Evolutionary conservation across 345 rosid species (phyloP).

Genomic region (Murraya koenigii): DNA sequence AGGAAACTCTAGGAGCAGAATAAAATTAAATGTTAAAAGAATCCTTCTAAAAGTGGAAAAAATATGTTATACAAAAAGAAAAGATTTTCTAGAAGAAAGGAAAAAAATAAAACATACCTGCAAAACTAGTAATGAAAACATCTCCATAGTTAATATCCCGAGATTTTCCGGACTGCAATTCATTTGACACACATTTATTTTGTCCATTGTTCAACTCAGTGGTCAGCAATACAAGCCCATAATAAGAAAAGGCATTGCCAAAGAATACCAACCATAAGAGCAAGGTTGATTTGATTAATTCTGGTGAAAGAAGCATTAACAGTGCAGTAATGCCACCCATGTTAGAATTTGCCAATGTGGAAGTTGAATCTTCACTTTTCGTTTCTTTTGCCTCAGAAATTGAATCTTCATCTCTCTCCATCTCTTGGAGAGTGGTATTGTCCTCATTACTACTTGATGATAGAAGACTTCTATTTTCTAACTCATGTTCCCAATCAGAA

Average conservation of each 20-base stretch:
- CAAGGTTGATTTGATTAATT: slow-evolving; percentile 58
- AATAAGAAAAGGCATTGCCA: slow-evolving; percentile 88
- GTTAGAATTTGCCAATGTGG: slow-evolving; percentile 37
- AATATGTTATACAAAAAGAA: not conserved
- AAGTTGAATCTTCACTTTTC: slow-evolving; percentile 21
- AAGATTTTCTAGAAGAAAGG: not conserved
- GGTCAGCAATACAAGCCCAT: slow-evolving; percentile 87
- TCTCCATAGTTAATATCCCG: slow-evolving; percentile 56
- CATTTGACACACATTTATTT: slow-evolving; percentile 35
- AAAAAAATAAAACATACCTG: slow-evolving; percentile 43
- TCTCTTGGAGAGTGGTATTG: not conserved
- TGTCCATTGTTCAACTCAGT: slow-evolving; percentile 67
- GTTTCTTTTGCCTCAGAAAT: not conserved
- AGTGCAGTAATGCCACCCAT: slow-evolving; percentile 39
- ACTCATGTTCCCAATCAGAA: slow-evolving; percentile 53
- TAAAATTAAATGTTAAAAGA: slow-evolving; percentile 17
- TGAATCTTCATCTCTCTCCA: not conserved
- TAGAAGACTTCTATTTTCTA: slow-evolving; percentile 45
- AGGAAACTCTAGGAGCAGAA: slow-evolving; percentile 62
- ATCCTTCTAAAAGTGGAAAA: not conserved
- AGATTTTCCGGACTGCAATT: slow-evolving; percentile 25
- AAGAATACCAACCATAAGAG: slow-evolving; percentile 86
- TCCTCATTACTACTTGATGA: slow-evolving; percentile 20
- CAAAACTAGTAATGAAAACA: slow-evolving; percentile 80
- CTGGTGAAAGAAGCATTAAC: slow-evolving; percentile 64